Base-by-base conservation (phyloP, 202 grass and related monocot species). In the Setaria viridis region DNA sequence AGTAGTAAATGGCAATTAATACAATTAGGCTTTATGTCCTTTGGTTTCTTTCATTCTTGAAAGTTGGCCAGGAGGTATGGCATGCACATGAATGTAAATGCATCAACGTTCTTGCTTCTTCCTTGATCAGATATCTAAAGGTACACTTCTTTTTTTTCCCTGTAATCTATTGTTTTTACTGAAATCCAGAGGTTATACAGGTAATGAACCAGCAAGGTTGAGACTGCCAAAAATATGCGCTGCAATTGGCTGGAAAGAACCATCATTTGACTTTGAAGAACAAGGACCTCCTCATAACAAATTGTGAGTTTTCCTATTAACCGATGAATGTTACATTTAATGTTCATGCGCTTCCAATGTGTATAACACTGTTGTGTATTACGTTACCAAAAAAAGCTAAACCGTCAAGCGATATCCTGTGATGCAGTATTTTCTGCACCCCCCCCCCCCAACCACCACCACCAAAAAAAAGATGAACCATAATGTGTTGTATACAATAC, bases 281-380 rank as follows among this genome's bases (percentile, higher is more conserved):
- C 72, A 89, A 68, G 89, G 87, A 70, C 62, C 79, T 54, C 9
- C 29, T n/a, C 88, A 89, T 67, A 64, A 35, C 32, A 89, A 60
- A 76, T 35, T 86, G 95, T 90, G 93, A 91, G 95, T 82, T 94
- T 84, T 86, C 29, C 14, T 70, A 53, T 69, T 87, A 20, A 68
- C 17, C 6, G 9, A 25, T 15, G 9, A 55, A 84, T 10, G 12
- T 21, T 49, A 58, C 46, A 67, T 82, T 57, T 78, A 75, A 45
- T 85, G 21, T 51, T 39, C 74, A 76, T 74, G 53, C 25, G 9
- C 45, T 67, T 78, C 5, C 48, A 48, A 35, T 21, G 33, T 7
- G 57, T 77, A 37, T 81, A 37, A 19, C 37, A 20, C 42, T 47
- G 34, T 30, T 62, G n/a, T 83, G 74, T 34, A 59, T 53, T 54